Percentiles rank a stretch among this genome's conserved stretches.
Conservation (phyloP, 192 early-diverging fungal genomes). For the Helicostylum pulchrum region DNA sequence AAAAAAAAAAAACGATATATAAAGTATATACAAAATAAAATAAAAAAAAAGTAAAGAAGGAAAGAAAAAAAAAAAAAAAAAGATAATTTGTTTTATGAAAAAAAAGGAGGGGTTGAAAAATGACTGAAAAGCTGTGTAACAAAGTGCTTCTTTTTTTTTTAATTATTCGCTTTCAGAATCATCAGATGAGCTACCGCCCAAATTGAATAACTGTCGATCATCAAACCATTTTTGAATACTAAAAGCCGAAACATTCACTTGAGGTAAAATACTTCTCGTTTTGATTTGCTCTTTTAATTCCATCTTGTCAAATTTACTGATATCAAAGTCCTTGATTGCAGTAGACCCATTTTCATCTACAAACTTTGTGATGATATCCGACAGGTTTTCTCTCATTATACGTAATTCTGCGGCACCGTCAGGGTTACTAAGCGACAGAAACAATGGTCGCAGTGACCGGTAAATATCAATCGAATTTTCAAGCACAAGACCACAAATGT, state of each 20-base stretch:
- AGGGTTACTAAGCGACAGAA: slow-evolving; percentile 57
- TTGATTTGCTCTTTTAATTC: slow-evolving; percentile 9
- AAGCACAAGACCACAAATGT: slow-evolving; percentile 61
- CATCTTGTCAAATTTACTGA: slow-evolving; percentile 14
- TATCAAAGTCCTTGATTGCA: slow-evolving; percentile 66
- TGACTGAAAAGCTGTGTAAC: no score
- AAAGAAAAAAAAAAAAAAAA: no score
- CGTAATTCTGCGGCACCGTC: slow-evolving; percentile 57
- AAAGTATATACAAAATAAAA: no score
- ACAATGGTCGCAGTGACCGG: slow-evolving; percentile 79
- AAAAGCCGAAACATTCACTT: neutral
- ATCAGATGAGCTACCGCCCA: neutral
- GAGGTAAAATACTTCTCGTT: slow-evolving; percentile 7
- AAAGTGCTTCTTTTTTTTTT: no score
- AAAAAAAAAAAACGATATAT: no score
- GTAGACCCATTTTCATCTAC: slow-evolving; percentile 79
- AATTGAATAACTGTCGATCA: slow-evolving; percentile 18
- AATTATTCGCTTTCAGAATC: no score
- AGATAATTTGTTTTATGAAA: no score
- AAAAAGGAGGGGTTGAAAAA: no score
- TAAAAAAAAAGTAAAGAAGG: no score
- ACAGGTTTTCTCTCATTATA: slow-evolving; percentile 64
- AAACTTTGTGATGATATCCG: slow-evolving; percentile 68
- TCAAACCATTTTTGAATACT: slow-evolving; percentile 19
- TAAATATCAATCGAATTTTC: slow-evolving; percentile 70